phyloP scores from a whole-genome alignment of 805 yeast genomes.

The Starmerella floris region DNA sequence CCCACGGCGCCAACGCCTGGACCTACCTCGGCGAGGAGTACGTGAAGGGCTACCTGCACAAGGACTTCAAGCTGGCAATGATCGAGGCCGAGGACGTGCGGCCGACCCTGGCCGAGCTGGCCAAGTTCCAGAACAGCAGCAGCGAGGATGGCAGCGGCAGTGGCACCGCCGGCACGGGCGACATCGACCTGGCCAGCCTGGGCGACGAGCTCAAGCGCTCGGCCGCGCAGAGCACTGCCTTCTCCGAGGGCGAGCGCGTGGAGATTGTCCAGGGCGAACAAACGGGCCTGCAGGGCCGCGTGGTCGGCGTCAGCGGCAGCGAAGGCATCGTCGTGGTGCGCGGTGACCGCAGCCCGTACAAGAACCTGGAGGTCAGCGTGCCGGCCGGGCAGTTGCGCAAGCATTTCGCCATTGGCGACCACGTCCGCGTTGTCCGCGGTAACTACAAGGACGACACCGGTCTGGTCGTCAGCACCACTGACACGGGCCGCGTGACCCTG shows the following conservation, averaged over 20 bases:
- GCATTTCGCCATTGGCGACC: conserved; percentile 82
- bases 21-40: conserved; percentile 79
- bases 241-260: conserved; percentile 89
- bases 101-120: conserved; percentile 69
- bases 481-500: conserved; percentile 67
- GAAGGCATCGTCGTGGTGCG: conserved; percentile 47
- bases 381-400: conserved; percentile 75
- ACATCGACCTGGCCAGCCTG: conserved; percentile 75
- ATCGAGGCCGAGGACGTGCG: conserved; percentile 66
- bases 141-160: conserved; percentile 77
- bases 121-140: conserved; percentile 50
- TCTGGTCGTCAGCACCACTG: conserved; percentile 67
- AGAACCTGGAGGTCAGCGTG: conserved; percentile 56
- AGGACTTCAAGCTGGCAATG: conserved; percentile 72
- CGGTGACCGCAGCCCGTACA: conserved; percentile 36
- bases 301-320: conserved; percentile 6
- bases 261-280: conserved; percentile 90
- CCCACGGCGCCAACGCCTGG: conserved; percentile 45
- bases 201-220: conserved; percentile 66
- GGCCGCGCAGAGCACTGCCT: conserved; percentile 42
- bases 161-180: conserved; percentile 69
- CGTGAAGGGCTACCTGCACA: conserved; percentile 72
- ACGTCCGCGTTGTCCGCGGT: conserved; percentile 83
- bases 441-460: conserved; percentile 90
- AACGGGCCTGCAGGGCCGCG: conserved; percentile 65